Evolutionary conservation across 768 basidiomycete species (phyloP).

Genomic region (Cyclocybe cylindracea): DNA sequence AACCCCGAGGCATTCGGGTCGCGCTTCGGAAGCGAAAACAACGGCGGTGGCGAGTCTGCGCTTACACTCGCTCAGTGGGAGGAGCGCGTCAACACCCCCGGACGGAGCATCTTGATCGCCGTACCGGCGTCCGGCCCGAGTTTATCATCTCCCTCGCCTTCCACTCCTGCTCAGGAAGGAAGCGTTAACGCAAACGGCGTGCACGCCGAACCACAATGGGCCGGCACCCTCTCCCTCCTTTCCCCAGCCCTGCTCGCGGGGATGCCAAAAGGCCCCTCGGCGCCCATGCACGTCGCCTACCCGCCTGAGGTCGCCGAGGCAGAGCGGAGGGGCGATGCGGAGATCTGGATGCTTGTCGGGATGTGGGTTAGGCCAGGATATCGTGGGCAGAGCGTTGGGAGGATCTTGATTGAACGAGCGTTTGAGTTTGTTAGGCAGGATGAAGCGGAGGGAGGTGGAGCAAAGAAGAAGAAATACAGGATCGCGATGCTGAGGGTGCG

Average conservation of each 20-base stretch:
- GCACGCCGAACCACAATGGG: slow-evolving; percentile 3
- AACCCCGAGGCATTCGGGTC: slow-evolving; percentile 30
- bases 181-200: background rate
- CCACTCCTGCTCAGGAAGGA: background rate
- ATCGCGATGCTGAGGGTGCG: slow-evolving; percentile 18
- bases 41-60: slow-evolving; percentile 21
- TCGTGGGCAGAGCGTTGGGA: slow-evolving; percentile 7
- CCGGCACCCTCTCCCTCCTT: slow-evolving; percentile 4
- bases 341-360: slow-evolving; percentile 12
- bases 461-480: slow-evolving; percentile 5
- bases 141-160: background rate
- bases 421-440: slow-evolving; percentile 5
- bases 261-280: background rate
- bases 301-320: background rate
- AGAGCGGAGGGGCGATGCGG: background rate
- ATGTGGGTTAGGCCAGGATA: slow-evolving; percentile 18
- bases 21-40: background rate
- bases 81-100: slow-evolving; percentile 19
- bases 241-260: slow-evolving; percentile 1
- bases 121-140: background rate
- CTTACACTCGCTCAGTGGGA: slow-evolving; percentile 26
- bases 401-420: slow-evolving; percentile 9
- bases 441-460: slow-evolving; percentile 7
- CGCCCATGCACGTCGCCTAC: background rate
- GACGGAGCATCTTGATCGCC: slow-evolving; percentile 22